A percentile compares a stretch with the other conserved stretches of the same genome.
These are phyloP conservation scores for Collariella sp. DNA, from an alignment of 495 filamentous ascomycete genomes.

Conservation along the genomic window DNA sequence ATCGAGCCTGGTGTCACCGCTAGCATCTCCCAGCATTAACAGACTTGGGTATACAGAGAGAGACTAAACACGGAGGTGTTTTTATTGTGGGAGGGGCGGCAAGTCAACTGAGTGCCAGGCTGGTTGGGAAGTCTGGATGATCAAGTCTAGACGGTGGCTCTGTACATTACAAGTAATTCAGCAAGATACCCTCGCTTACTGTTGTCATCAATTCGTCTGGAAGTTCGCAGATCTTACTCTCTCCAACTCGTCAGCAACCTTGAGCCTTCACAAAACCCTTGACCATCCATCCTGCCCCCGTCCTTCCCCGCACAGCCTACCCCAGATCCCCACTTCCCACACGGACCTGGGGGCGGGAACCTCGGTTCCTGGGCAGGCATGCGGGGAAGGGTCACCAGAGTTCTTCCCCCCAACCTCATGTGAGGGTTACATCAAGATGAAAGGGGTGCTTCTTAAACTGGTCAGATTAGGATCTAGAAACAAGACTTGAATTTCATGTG, in stretches of 20 bases:
- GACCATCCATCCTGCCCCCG: slow-evolving; percentile 8
- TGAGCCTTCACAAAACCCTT: neutral
- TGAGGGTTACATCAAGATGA: neutral
- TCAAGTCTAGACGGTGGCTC: neutral
- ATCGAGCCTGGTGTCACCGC: slow-evolving; percentile 23
- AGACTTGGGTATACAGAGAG: too few species aligned
- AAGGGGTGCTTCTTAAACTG: neutral
- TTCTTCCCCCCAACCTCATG: slow-evolving; percentile 3
- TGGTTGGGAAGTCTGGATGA: slow-evolving; percentile 1
- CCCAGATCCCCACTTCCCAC: slow-evolving; percentile 1
- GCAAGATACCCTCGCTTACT: too few species aligned
- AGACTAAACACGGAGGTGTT: too few species aligned
- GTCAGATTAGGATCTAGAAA: too few species aligned
- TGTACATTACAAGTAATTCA: neutral
- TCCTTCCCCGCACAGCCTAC: neutral
- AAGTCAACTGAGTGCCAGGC: too few species aligned
- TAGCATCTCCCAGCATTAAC: slow-evolving; percentile 7
- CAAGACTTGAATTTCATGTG: neutral
- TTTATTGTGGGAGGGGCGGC: too few species aligned
- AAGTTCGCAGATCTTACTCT: too few species aligned
- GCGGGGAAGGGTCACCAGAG: neutral
- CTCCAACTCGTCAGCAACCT: neutral
- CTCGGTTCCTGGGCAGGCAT: slow-evolving; percentile 14
- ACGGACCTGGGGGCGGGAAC: slow-evolving; percentile 2
- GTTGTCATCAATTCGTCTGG: too few species aligned